Evolutionary conservation across 148 eudicot species (phyloP), one percentile per base, ranked within the genome.

Genomic region (Rhododendron griersonianum): DNA sequence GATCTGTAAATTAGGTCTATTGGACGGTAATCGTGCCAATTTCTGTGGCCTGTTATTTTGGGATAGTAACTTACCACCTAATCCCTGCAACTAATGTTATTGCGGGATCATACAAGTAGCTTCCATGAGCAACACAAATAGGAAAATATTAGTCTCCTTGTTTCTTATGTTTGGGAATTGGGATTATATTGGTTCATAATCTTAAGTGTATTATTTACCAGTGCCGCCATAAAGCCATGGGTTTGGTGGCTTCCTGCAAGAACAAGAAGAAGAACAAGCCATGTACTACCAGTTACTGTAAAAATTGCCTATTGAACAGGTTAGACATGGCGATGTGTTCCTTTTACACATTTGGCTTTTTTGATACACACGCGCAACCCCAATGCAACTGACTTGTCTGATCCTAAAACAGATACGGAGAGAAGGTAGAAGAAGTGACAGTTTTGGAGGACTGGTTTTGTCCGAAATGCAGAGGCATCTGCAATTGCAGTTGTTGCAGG

Each of bases 401-500:
- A 23, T 81, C 81, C 79, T 89, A 59, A 14, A 39, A 78, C 80
- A 96, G 99, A 81, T 96, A 96, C 75, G 99, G 99, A 13, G 98
- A 96, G 89, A 93, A 92, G 59, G 98, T 94, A 4, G 98, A 93
- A 87, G 96, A 92, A 41, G 89, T 91, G 88, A 86, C 86, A 74
- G 84, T 44, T 69, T 85, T 88, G 63, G 94, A 86, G 84, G 87
- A 93, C 55, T 96, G 99, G 99, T 85, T 85, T 71, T 96, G 99
- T 86, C 99, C 98, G 59, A 95, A 84, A 91, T 96, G 99, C 87
- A 87, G 95, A 90, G 96, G 89, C 89, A 94, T 95, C 59, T 96
- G 99, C 87, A 96, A 96, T 86, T 96, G 99, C 93, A 96, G 98
- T 87, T 84, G 89, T 55, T 96, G 99, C 96, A 95, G 89, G 99